Conservation (phyloP, 768 basidiomycete species). For the Scleroderma citrinum region DNA sequence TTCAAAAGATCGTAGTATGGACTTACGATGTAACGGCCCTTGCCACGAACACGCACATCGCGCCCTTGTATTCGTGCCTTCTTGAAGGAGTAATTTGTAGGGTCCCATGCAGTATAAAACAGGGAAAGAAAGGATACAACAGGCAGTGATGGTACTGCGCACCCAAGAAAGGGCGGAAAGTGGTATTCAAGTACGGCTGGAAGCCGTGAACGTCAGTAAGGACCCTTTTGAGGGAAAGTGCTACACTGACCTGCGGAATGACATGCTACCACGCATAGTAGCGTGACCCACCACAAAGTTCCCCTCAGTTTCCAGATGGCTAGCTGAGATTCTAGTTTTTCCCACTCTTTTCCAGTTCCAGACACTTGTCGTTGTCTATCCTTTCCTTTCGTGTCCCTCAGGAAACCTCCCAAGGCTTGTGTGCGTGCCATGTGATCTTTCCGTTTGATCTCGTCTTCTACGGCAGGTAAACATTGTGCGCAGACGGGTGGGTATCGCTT, state of each 20-base stretch:
- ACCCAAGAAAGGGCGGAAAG: constrained; percentile 13
- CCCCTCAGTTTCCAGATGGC: constrained; percentile 68
- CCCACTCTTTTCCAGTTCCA: constrained; percentile 34
- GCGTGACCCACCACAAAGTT: constrained; percentile 51
- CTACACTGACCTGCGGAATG: constrained; percentile 41
- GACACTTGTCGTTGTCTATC: constrained; percentile 47
- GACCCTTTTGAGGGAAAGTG: neutral
- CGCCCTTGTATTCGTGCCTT: constrained; percentile 65
- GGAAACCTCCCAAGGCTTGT: constrained; percentile 66
- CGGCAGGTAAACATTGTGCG: constrained; percentile 62
- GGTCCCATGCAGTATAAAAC: constrained; percentile 83
- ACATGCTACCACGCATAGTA: constrained; percentile 36
- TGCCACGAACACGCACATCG: constrained; percentile 62
- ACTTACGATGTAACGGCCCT: constrained; percentile 57
- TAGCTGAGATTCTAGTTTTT: constrained; percentile 44
- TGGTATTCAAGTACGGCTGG: constrained; percentile 17
- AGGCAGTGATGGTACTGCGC: constrained; percentile 41
- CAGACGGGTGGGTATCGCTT: constrained; percentile 87
- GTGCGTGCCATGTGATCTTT: constrained; percentile 81
- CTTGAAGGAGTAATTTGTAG: constrained; percentile 60
- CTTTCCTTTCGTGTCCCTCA: constrained; percentile 62
- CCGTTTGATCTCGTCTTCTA: constrained; percentile 74
- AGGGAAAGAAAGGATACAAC: constrained; percentile 51
- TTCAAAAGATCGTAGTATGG: neutral
- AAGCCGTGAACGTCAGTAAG: constrained; percentile 2